Percentiles rank a stretch among this genome's conserved stretches.
These are phyloP conservation scores for Trichophaea hybrida DNA, from an alignment of 2,329 filamentous ascomycete genomes.

Conservation along the genomic window DNA sequence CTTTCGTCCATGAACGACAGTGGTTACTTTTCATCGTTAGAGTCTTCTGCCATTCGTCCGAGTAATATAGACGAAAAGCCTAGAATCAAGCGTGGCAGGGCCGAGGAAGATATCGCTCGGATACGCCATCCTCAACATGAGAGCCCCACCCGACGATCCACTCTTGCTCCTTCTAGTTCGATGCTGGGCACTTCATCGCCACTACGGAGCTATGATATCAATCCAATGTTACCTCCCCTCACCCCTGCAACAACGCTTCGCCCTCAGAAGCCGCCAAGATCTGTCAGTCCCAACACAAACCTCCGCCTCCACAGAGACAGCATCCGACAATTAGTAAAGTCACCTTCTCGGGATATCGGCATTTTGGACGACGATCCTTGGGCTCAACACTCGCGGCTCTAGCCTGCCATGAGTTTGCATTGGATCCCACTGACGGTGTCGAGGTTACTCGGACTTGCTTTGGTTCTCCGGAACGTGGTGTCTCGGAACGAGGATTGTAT, in stretches of 20 bases:
- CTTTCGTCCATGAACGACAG: conserved; percentile 76
- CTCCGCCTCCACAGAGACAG: conserved; percentile 73
- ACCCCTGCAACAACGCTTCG: conserved; percentile 47
- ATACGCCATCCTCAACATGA: conserved; percentile 86
- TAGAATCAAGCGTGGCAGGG: conserved; percentile 71
- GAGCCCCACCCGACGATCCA: conserved; percentile 48
- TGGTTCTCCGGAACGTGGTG: not conserved
- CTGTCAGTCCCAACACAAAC: conserved; percentile 85
- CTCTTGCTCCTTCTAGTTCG: conserved; percentile 6
- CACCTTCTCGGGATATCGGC: conserved; percentile 41
- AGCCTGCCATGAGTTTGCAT: conserved; percentile 1
- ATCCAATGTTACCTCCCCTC: conserved; percentile 56
- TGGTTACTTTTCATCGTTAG: conserved; percentile 90
- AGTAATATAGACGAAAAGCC: conserved; percentile 72
- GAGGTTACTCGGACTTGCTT: not conserved
- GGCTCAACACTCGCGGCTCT: conserved; percentile 16
- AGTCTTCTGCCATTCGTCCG: conserved; percentile 72
- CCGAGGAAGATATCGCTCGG: conserved; percentile 88
- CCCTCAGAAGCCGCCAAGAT: conserved; percentile 50
- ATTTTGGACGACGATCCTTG: conserved; percentile 24
- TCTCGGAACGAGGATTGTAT: not conserved
- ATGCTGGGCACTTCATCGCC: conserved; percentile 44
- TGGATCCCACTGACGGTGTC: not conserved
- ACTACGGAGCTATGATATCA: conserved; percentile 42
- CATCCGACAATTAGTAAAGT: conserved; percentile 67